Base-by-base conservation (phyloP, 225 moss, liverwort and hornwort genomes). In the Physcomitrellopsis africana region DNA sequence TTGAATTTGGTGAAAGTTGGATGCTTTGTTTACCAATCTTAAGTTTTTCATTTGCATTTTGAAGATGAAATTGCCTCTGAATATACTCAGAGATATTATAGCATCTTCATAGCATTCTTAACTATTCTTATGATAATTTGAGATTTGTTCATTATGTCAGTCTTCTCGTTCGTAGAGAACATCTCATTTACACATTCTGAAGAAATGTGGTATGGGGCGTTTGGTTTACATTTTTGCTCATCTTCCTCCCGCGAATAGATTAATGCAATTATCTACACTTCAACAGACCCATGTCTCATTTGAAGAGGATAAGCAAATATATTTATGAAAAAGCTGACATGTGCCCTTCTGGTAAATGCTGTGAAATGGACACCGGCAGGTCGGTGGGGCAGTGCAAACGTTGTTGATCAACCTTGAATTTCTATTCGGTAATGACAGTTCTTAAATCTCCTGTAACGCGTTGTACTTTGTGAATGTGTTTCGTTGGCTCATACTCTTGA, bases 371-470 rank as follows among this genome's bases (percentile, higher is more conserved):
- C 24, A 24, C 24, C 24, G 24, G 75, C 48, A 87, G 84, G 81
- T 87, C n/a, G 65, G 80, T 68, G 75, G 75, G 62, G 70, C 82
- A 53, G 79, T 85, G 81, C 73, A 77, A 53, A 15, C 14, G 29
- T 48, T 85, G 37, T 65, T 95, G 63, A 77, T 86, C n/a, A 89
- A 84, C 76, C 79, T 90, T 29, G 85, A 89, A 77, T 88, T 91
- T 52, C 23, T 86, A 64, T 91, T 91, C 69, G 93, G 93, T 93
- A 87, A 69, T 88, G 51, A 29, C 37, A 75, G 11, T 75, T 63
- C 19, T 16, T 60, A 59, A 69, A 29, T 65, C 29, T 54, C 13
- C 29, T 69, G 46, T 16, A 72, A 26, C 60, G 17, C 53, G 5
- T 17, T 12, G 17, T 60, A 43, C 59, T 70, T 70, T 20, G 15